These are phyloP conservation scores for Penicillium cosmopolitanum DNA, from an alignment of 495 filamentous ascomycete genomes.

Conservation along the genomic window DNA sequence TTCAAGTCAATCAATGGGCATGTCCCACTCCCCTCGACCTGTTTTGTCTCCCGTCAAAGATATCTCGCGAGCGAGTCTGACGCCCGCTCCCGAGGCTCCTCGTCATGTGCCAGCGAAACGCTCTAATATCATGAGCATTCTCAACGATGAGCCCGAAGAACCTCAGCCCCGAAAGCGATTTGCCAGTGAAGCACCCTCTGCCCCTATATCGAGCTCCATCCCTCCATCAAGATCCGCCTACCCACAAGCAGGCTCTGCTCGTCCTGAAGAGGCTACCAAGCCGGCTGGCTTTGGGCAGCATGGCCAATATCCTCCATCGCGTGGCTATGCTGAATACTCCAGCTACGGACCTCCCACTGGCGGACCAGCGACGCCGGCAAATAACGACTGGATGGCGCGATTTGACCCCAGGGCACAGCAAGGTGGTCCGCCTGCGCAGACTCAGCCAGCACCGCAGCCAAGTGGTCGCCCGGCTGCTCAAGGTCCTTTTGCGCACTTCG, in stretches of 20 bases:
- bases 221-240: constrained; percentile 23
- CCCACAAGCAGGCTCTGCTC: constrained; percentile 21
- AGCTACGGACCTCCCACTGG: constrained; percentile 32
- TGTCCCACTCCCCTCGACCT: constrained; percentile 38
- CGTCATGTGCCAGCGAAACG: constrained; percentile 57
- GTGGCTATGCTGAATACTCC: constrained; percentile 42
- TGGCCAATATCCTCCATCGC: constrained; percentile 35
- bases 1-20: constrained; percentile 27
- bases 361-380: constrained; percentile 33
- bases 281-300: constrained; percentile 32
- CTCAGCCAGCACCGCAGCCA: constrained; percentile 28
- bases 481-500: constrained; percentile 37
- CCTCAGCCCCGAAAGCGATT: constrained; percentile 57
- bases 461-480: constrained; percentile 33
- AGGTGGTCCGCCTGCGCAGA: constrained; percentile 29
- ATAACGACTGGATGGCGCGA: constrained; percentile 51
- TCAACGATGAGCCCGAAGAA: constrained; percentile 62
- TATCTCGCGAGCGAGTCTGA: constrained; percentile 37
- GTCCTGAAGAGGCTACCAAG: constrained; percentile 34
- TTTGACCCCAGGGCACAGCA: constrained; percentile 49
- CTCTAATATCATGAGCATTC: constrained; percentile 62
- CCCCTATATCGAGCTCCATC: constrained; percentile 12
- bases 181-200: constrained; percentile 39
- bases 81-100: constrained; percentile 44
- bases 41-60: constrained; percentile 50